Evolutionary conservation across 2,329 filamentous ascomycete species (phyloP).

Genomic region (Whalleya microplaca): DNA sequence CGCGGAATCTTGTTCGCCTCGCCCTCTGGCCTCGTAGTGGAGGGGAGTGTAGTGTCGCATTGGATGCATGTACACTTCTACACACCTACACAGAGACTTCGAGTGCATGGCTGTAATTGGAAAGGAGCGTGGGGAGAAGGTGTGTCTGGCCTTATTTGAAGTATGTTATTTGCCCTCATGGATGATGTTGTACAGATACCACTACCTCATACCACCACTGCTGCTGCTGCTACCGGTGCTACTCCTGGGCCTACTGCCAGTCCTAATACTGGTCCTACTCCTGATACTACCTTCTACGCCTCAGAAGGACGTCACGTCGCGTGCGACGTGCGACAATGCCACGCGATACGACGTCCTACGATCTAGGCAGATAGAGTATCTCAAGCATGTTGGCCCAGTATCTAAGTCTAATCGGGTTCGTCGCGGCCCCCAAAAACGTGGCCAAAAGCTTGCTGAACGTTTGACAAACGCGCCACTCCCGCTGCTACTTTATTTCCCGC

Average conservation of each 20-base stretch:
- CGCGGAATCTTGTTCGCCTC: not conserved
- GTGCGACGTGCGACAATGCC: slow-evolving; percentile 4
- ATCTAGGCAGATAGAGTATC: slow-evolving; percentile 2
- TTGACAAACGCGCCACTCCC: not conserved
- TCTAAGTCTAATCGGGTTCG: not conserved
- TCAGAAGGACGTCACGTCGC: too few species aligned
- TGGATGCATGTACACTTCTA: not conserved
- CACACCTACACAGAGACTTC: not conserved
- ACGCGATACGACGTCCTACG: slow-evolving; percentile 18
- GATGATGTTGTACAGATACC: not conserved
- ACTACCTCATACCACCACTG: not conserved
- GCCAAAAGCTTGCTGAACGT: not conserved
- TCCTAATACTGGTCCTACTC: not conserved
- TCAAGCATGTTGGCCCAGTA: too few species aligned
- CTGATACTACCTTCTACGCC: not conserved
- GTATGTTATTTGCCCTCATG: not conserved
- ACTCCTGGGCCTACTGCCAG: not conserved
- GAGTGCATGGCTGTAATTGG: too few species aligned
- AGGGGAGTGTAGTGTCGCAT: not conserved
- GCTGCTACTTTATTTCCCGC: not conserved
- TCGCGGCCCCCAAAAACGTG: slow-evolving; percentile 11
- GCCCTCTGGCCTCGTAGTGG: not conserved
- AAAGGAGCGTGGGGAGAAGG: too few species aligned
- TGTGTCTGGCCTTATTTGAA: too few species aligned
- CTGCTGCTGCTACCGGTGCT: too few species aligned